Conservation (phyloP, 495 filamentous ascomycete species). For the Aspergillus campestris region DNA sequence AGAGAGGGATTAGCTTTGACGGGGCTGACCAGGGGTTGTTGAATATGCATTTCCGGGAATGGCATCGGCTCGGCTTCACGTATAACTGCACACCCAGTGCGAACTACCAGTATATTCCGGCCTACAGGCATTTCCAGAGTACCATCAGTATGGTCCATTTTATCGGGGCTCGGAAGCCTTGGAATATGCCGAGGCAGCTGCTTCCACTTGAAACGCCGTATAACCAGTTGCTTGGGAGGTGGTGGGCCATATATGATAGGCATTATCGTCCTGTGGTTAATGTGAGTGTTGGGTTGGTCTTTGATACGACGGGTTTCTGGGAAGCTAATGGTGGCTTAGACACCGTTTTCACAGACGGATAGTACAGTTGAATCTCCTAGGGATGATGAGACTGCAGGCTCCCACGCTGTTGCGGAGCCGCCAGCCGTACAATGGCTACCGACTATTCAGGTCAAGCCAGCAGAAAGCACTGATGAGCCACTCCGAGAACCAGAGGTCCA, state of each 20-base stretch:
- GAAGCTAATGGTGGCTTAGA: slow-evolving; percentile 14
- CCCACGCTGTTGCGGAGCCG: too few relatives aligned
- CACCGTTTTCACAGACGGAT: neutral
- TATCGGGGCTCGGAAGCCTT: slow-evolving; percentile 87
- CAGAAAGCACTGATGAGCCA: too few relatives aligned
- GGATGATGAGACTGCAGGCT: too few relatives aligned
- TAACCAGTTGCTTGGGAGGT: slow-evolving; percentile 69
- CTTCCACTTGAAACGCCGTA: slow-evolving; percentile 55
- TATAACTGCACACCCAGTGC: slow-evolving; percentile 96
- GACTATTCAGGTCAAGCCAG: too few relatives aligned
- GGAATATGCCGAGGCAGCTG: slow-evolving; percentile 59
- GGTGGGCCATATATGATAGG: slow-evolving; percentile 89
- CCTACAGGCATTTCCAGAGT: slow-evolving; percentile 85
- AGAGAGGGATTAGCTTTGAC: slow-evolving; percentile 86
- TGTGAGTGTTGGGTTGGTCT: slow-evolving; percentile 11
- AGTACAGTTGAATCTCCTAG: too few relatives aligned
- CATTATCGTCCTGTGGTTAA: slow-evolving; percentile 52
- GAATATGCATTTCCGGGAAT: slow-evolving; percentile 88
- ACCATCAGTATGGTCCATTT: slow-evolving; percentile 86
- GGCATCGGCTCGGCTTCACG: slow-evolving; percentile 82
- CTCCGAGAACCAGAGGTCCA: neutral
- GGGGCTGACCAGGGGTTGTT: slow-evolving; percentile 94
- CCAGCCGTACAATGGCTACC: too few relatives aligned
- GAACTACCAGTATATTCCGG: slow-evolving; percentile 91
- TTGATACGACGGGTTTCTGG: neutral